Conservation (phyloP, 116 monocot genomes). For the Papilionanthe hybrid region DNA sequence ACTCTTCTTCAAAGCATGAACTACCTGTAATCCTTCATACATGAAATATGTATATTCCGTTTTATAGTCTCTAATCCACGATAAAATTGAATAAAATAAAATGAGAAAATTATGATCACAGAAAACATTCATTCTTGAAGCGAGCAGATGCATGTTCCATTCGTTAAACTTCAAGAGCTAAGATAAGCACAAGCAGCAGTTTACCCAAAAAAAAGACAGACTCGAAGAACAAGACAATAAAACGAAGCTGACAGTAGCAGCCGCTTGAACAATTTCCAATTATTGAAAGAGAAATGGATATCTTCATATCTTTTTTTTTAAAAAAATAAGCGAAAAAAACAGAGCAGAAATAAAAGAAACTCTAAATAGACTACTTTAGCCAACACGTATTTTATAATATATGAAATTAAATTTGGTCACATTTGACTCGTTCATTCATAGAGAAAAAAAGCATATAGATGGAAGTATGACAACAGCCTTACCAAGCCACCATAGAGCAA, state of each 20-base stretch:
- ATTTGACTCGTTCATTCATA: not conserved
- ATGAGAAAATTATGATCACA: not conserved
- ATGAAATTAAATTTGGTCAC: not conserved
- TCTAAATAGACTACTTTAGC: not conserved
- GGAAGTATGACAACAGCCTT: slow-evolving; percentile 18
- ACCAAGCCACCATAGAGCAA: slow-evolving; percentile 99
- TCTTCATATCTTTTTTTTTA: not conserved
- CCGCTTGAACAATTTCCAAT: not conserved
- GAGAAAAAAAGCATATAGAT: not conserved
- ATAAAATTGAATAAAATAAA: not conserved
- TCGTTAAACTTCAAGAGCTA: not conserved
- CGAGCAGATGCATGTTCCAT: too few relatives aligned
- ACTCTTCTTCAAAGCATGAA: not conserved
- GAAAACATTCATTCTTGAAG: too few relatives aligned
- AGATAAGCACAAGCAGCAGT: too few relatives aligned
- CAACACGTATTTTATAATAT: not conserved
- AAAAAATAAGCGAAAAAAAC: not conserved
- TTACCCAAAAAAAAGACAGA: too few relatives aligned
- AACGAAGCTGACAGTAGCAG: not conserved
- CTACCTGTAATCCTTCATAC: not conserved
- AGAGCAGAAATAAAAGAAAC: not conserved
- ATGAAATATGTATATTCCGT: not conserved
- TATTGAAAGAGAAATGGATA: not conserved
- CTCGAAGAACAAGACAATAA: not conserved
- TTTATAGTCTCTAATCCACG: not conserved